Percentiles rank a stretch among this genome's conserved stretches.
Conservation (phyloP, 768 basidiomycete species). For the Tricholoma saponaceum region DNA sequence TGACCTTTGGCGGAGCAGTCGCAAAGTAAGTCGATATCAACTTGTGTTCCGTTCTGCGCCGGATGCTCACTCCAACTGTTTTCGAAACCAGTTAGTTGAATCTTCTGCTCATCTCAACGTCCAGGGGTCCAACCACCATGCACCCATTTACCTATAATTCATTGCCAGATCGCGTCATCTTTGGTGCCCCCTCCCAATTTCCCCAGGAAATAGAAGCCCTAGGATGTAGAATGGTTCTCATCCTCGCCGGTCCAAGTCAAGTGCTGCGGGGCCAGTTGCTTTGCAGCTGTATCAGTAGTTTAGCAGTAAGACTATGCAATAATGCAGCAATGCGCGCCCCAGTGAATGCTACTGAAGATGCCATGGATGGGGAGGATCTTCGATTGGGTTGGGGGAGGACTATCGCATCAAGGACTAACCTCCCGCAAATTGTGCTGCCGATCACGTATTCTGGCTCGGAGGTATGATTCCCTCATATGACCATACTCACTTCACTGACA, state of each 20-base stretch:
- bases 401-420: conserved; percentile 33
- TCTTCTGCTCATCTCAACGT: too few species aligned
- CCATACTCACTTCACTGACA: neutral
- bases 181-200: conserved; percentile 30
- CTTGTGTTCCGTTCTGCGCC: too few species aligned
- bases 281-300: conserved; percentile 11
- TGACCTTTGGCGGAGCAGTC: too few species aligned
- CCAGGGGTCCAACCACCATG: conserved; percentile 16
- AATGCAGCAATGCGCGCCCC: conserved; percentile 41
- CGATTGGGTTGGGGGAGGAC: conserved; percentile 36
- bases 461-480: conserved; percentile 10
- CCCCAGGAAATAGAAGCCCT: conserved; percentile 25
- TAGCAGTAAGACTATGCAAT: conserved; percentile 29
- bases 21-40: too few species aligned
- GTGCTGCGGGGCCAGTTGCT: conserved; percentile 21
- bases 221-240: conserved; percentile 27
- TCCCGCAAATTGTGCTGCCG: conserved; percentile 36
- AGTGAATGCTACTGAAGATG: conserved; percentile 30
- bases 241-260: conserved; percentile 32
- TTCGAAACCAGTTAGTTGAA: too few species aligned
- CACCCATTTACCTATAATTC: conserved; percentile 34
- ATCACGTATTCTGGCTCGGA: conserved; percentile 38
- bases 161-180: conserved; percentile 33
- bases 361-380: conserved; percentile 33
- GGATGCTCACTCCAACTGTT: too few species aligned